phyloP scores from a whole-genome alignment of 306 rosid species.

The Cyclanthera cordifolia region DNA sequence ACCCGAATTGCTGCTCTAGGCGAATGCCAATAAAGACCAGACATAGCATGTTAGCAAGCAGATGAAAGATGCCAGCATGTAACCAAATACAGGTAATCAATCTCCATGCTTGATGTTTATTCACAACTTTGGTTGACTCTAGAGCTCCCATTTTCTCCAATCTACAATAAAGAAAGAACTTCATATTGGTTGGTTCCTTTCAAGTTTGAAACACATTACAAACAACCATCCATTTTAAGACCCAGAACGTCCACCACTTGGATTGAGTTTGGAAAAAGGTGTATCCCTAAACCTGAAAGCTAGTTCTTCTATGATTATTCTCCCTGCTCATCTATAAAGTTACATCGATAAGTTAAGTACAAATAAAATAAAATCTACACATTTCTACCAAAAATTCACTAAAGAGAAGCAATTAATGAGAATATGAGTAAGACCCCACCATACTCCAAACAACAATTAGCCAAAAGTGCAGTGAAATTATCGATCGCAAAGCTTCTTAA shows the following conservation, averaged over 20 bases:
- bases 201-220: neutral
- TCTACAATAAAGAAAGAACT: slow-evolving; percentile 25
- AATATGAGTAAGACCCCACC: neutral
- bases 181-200: neutral
- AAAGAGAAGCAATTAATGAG: neutral
- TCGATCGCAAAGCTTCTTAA: neutral
- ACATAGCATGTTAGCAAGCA: slow-evolving; percentile 66
- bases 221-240: slow-evolving; percentile 1
- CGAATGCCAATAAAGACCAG: slow-evolving; percentile 75
- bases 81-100: slow-evolving; percentile 79
- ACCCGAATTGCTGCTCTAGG: slow-evolving; percentile 81
- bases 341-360: neutral
- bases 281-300: neutral
- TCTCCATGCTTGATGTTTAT: slow-evolving; percentile 69
- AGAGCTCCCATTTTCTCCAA: slow-evolving; percentile 76
- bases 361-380: neutral
- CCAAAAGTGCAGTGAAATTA: neutral
- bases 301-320: neutral
- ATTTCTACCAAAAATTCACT: neutral
- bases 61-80: slow-evolving; percentile 78
- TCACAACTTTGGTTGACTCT: slow-evolving; percentile 40
- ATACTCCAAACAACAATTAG: neutral
- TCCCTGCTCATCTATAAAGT: neutral
- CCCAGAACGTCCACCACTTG: neutral
- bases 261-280: neutral